Evolutionary conservation across 495 filamentous ascomycete genomes (phyloP), one percentile per base, ranked within the genome.

Genomic region (Penicillium maclennaniae): DNA sequence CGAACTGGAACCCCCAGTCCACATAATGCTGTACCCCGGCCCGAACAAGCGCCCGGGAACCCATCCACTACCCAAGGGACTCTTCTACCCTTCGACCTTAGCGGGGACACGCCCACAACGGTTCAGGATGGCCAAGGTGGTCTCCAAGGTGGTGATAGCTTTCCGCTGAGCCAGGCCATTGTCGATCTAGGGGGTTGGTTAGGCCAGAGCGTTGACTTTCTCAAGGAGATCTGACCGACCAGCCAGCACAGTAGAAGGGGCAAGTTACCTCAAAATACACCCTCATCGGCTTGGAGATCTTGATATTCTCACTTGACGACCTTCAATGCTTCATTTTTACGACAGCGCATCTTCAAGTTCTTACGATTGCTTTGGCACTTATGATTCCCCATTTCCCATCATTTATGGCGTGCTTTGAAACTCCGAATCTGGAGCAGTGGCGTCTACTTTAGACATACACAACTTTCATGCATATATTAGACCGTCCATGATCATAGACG

Each of bases 111-210:
- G 1, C 68, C 70, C 3, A 55, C 67, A 5, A 72, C 68, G 1
- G 65, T 57, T 7, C 70, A 74, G 36, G 71, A 76, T 51, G 70
- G 69, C 8, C 74, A 75, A 54, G 67, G 62, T 10, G 61, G 36
- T 12, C 19, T 58, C 9, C 51, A 53, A 14, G 61, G 55, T 23
- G 44, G 45, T 5, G 71, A 74, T 8, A 68, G 62, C 21, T 73
- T 75, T 27, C 66, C 73, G 42, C 61, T 75, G 14, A 75, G 65
- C 48, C 67, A 77, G 59, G 71, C 71, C 0, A 74, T 77, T 31
- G 71, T 67, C 3, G 74, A 77, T 53, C 68, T 68, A 21, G 74
- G 74, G 6, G 76, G 69, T 47, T 77, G 72, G 72, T 51, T 77
- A 23, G 70, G 71, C 43, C 66, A 76, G 43, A 74, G 72, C 54